These are phyloP conservation scores for Botrytis sinoallii DNA, from an alignment of 2,329 filamentous ascomycete genomes.

Conservation along the genomic window DNA sequence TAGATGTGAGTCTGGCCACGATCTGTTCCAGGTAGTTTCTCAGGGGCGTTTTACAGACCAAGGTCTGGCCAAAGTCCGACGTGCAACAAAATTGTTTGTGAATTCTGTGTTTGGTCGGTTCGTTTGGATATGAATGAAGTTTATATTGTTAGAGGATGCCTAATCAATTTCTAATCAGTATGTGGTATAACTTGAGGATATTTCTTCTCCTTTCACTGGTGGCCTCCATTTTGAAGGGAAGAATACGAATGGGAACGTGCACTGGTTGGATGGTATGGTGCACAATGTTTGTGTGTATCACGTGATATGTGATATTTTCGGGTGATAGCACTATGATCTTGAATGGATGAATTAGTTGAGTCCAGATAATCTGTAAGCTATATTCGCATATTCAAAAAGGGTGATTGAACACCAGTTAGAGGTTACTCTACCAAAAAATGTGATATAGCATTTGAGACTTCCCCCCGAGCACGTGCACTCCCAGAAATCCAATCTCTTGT, in stretches of 20 bases:
- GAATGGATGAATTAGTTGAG: background rate
- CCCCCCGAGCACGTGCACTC: background rate
- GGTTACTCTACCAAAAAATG: background rate
- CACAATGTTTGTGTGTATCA: background rate
- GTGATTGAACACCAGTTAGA: background rate
- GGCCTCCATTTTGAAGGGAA: background rate
- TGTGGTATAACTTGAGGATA: background rate
- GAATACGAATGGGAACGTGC: background rate
- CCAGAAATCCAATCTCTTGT: too few species aligned
- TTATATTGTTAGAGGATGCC: background rate
- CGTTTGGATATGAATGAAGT: background rate
- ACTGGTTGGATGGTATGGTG: background rate
- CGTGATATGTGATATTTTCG: background rate
- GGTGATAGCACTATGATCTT: background rate
- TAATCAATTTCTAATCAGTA: background rate
- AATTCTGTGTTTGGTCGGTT: background rate
- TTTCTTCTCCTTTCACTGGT: background rate
- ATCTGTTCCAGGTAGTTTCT: background rate
- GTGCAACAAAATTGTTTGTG: background rate
- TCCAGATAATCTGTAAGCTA: background rate
- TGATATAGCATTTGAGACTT: background rate
- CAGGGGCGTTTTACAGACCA: background rate
- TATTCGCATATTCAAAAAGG: accelerated
- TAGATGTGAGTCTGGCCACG: background rate
- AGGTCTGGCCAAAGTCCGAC: background rate